Base-by-base conservation (phyloP, 1,284 basidiomycete species). In the Heliocybe sulcata region DNA sequence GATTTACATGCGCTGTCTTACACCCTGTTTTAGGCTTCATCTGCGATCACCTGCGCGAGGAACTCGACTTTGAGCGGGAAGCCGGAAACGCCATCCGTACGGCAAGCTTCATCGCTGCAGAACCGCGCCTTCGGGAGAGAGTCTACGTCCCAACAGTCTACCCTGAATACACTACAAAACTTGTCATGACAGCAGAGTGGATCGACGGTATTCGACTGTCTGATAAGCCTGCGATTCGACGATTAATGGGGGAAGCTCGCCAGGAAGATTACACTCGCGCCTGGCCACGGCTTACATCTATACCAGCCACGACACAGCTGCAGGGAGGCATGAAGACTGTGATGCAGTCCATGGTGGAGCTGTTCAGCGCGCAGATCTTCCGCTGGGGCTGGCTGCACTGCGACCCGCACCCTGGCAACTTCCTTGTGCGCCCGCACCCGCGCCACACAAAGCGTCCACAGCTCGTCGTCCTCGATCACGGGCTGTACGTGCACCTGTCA, bases 381-480 rank as follows among this genome's bases (percentile, higher is more conserved):
- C 81, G 80, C 57, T 95, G 88, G 87, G 92, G 92, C 3, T 94
- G 86, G 77, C 83, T 92, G 1, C 86, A 90, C 67, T 87, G 84
- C 60, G 87, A 92, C 57, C 90, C 85, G 0, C 86, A 82, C 61
- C 80, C 81, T 0, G 92, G 91, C 1, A 94, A 95, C 71, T 77
- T 95, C 57, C 81, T 96, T 62, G 79, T 94, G 31, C 83, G 92
- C 6, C 85, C 85, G 0, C 77, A 86, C 55, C 91, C 92, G 0
- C 62, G 67, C 0, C 72, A 79, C 29, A 79, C 79, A 0, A 70
- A 66, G 11, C 69, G 73, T n/a, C 83, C 90, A 0, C 90, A 95
- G 64, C 77, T 95, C 45, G 92, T 94, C 27, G 74, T 95, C 10
- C 81, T 96, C 59, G 93, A 96, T 65, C 93, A 96, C 65, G 93